A percentile compares a stretch with the other conserved stretches of the same genome.
These are phyloP conservation scores for Colletotrichum shisoi DNA, from an alignment of 2,329 filamentous ascomycete species.

Conservation along the genomic window DNA sequence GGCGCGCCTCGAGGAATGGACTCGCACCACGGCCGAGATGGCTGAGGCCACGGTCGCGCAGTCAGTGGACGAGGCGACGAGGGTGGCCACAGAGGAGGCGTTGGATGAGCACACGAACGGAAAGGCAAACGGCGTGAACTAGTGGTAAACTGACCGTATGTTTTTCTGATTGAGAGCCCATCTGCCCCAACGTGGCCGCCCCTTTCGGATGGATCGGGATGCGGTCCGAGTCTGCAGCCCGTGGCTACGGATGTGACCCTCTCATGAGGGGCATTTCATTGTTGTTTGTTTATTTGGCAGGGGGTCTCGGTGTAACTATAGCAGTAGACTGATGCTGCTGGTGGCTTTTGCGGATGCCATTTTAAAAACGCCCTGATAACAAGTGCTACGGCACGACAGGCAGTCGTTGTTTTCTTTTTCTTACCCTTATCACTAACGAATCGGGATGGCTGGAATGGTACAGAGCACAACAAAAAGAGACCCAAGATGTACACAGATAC, in stretches of 20 bases:
- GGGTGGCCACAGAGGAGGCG: constrained; percentile 26
- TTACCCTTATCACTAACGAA: constrained; percentile 13
- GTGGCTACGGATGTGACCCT: neutral
- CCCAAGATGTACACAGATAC: constrained; percentile 1
- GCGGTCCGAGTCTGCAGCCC: neutral
- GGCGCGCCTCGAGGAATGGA: constrained; percentile 75
- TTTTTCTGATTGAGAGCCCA: neutral
- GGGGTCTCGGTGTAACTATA: constrained; percentile 12
- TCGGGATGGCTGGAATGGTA: neutral
- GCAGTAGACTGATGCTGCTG: neutral
- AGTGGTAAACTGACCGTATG: neutral
- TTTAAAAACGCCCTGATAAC: neutral
- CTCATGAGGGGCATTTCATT: neutral
- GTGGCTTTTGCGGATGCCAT: neutral
- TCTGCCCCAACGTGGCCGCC: neutral
- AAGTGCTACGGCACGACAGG: constrained; percentile 2
- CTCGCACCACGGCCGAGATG: constrained; percentile 50
- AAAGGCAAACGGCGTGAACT: constrained; percentile 36
- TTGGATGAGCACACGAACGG: constrained; percentile 34
- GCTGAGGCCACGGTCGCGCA: constrained; percentile 49
- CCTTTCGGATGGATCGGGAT: neutral
- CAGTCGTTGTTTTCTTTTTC: neutral
- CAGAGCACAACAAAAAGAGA: constrained; percentile 2
- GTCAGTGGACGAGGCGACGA: constrained; percentile 45
- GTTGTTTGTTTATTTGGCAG: neutral